phyloP scores from a whole-genome alignment of 140 eudicot genomes.

The Ambrosia hybrid region DNA sequence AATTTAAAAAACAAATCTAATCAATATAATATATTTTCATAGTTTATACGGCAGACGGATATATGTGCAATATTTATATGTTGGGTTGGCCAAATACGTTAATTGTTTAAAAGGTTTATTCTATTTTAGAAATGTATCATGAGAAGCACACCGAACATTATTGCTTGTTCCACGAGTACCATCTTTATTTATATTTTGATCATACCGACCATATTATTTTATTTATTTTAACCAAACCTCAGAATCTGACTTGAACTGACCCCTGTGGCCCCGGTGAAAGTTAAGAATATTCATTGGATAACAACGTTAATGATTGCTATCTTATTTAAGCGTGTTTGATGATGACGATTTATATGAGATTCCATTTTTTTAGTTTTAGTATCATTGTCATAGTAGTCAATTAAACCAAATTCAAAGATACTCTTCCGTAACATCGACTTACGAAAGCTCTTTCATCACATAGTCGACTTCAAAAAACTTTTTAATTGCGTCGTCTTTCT shows the following conservation, averaged over 20 bases:
- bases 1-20: too few relatives aligned
- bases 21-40: too few relatives aligned
- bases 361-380: not conserved
- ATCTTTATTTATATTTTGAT: not conserved
- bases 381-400: not conserved
- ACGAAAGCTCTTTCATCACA: too few relatives aligned
- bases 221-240: not conserved
- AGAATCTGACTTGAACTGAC: conserved; percentile 27
- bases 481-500: too few relatives aligned
- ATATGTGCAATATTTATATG: not conserved
- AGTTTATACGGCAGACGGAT: too few relatives aligned
- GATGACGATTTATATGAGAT: not conserved
- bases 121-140: not conserved
- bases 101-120: not conserved
- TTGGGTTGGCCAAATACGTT: conserved; percentile 13
- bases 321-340: not conserved
- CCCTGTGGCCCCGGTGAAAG: not conserved
- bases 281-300: conserved; percentile 16
- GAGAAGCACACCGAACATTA: conserved; percentile 7
- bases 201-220: not conserved
- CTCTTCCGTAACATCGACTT: not conserved
- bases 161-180: not conserved
- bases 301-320: conserved; percentile 3
- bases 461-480: too few relatives aligned
- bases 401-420: not conserved